Base-by-base conservation (phyloP, 352 stramenopile species). In the Pythium pyrilobum region DNA sequence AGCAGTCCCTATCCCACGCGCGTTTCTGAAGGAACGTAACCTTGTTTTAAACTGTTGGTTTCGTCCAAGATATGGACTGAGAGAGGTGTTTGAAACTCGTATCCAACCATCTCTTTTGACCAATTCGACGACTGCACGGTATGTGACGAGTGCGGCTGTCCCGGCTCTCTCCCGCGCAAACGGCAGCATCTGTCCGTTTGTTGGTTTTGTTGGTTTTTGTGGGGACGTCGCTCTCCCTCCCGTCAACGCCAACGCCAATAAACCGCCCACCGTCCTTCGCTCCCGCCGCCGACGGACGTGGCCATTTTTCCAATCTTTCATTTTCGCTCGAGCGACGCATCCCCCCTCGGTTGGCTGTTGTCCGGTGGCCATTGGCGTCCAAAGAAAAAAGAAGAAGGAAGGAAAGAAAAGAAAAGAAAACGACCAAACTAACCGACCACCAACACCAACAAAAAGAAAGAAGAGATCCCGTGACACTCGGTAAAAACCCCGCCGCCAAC, bases 371-470 rank as follows among this genome's bases (percentile, higher is more conserved):
- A 52, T 27, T 11, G n/a, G 11, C 28, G n/a, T n/a, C n/a, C n/a
- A n/a, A n/a, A n/a, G 11, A 20, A 40, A n/a, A 25, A 33, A 43
- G 15, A 36, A 42, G 34, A 52, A 42, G 28, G 44, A 31, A 32
- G 21, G 33, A 32, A 4, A 31, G 29, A 27, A 52, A 52, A 16
- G 31, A 43, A 53, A 53, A 44, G 25, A 53, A 53, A 21, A 42
- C 34, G 23, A 44, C 18, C 49, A 21, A 50, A 55, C 62, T 57
- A 48, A 43, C 45, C 29, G 29, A 53, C 37, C 8, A 52, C 21
- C 20, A 47, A 33, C n/a, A 47, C 54, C 24, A 27, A 18, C 23
- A 4, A 41, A 5, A n/a, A n/a, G n/a, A n/a, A n/a, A n/a, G n/a
- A n/a, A n/a, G n/a, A n/a, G n/a, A n/a, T n/a, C n/a, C n/a, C n/a